Evolutionary conservation across 352 stramenopile genomes (phyloP), one percentile per base, ranked within the genome.

Genomic region (Blastocystis sp.): DNA sequence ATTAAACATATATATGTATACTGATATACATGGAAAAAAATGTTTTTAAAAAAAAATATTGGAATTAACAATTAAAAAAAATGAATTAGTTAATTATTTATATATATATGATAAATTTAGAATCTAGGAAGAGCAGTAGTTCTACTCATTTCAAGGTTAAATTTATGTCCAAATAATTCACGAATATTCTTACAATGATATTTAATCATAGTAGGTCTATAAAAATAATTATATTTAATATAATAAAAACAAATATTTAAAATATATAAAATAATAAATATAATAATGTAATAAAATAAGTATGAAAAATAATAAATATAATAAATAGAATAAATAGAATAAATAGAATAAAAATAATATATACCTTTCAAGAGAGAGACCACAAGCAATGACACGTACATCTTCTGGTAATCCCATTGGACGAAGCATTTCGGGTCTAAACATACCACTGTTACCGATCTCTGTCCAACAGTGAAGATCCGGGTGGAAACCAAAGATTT

Each of bases 401-500:
- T 96, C 93, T 71, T 95, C 83, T 1, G 91, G 91, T 27, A 98
- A 74, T 2, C 90, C 91, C 88, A 98, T 96, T 3, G 91, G 89
- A 36, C 75, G 76, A 31, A 98, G 77, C 90, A 98, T 97, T 74
- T 98, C 91, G 0, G 91, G 91, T 27, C 91, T 83, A 80, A 98
- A 98, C 70, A 98, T 94, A 40, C 91, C 89, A 21, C 25, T 66
- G 65, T 73, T 73, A 33, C 68, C 68, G 19, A 73, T 72, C 68
- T 73, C 68, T 27, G 67, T 73, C 68, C 68, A 73, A 72, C 94
- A 95, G 65, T 95, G 95, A 42, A 99, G 75, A 72, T 98, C 90
- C 33, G 89, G 88, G 75, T 97, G 89, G 77, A 96, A 99, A 34
- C 89, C 90, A 71, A 99, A 99, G 70, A 99, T 95, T 72, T 99